A percentile compares a stretch with the other conserved stretches of the same genome.
These are phyloP conservation scores for Globisporangium perplexum DNA, from an alignment of 352 stramenopile genomes.

Conservation along the genomic window DNA sequence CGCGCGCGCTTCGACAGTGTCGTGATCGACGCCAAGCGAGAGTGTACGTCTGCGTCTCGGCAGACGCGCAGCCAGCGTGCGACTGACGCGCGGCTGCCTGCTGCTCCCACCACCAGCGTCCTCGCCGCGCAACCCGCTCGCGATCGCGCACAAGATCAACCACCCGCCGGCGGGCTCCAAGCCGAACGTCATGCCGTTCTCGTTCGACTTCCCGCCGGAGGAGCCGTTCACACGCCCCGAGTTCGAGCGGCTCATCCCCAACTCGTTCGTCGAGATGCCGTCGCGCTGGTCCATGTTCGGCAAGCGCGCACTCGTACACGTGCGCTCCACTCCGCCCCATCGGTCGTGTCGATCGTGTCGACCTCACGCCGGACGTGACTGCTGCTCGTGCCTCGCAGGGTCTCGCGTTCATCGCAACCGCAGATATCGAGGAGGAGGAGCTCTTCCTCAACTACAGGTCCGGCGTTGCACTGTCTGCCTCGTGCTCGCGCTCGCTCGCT, in stretches of 20 bases:
- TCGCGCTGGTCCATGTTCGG: conserved; percentile 80
- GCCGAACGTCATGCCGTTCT: conserved; percentile 79
- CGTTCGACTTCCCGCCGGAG: conserved; percentile 75
- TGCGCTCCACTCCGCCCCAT: conserved; percentile 16
- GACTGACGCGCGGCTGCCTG: neutral
- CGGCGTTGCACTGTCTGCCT: neutral
- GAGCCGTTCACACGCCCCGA: conserved; percentile 62
- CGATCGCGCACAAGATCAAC: conserved; percentile 85
- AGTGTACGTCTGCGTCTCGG: conserved; percentile 29
- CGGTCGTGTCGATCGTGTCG: neutral
- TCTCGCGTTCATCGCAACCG: conserved; percentile 66
- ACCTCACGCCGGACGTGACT: no score
- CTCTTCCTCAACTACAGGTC: conserved; percentile 79
- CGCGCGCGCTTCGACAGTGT: conserved; percentile 82
- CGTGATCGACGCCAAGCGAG: conserved; percentile 81
- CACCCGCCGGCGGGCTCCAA: conserved; percentile 57
- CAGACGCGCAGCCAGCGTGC: no score
- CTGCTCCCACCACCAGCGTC: conserved; percentile 26
- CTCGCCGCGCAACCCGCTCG: conserved; percentile 55
- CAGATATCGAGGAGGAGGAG: conserved; percentile 81
- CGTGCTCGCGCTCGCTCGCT: neutral
- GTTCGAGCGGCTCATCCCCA: conserved; percentile 70
- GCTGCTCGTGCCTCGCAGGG: conserved; percentile 44
- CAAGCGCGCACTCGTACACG: conserved; percentile 81
- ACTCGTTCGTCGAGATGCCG: conserved; percentile 74